Percentiles rank a stretch among this genome's conserved stretches.
These are phyloP conservation scores for Paraconiothyrium sp. DNA, from an alignment of 2,329 filamentous ascomycete genomes.

Conservation along the genomic window DNA sequence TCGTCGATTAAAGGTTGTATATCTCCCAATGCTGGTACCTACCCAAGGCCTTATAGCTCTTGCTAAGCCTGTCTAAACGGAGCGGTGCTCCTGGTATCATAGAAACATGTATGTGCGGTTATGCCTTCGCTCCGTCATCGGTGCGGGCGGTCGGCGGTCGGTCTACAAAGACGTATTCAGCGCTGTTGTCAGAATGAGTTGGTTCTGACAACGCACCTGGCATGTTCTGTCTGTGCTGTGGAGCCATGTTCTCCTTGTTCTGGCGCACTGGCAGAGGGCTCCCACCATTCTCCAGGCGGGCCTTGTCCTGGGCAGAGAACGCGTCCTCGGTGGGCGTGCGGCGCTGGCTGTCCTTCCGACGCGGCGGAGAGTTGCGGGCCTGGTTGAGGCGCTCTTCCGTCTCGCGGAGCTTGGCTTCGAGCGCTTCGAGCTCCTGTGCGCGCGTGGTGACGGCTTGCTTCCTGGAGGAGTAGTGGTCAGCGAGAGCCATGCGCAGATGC, in stretches of 20 bases:
- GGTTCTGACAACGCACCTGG: constrained; percentile 46
- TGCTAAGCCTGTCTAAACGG: neutral
- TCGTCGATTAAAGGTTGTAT: constrained; percentile 20
- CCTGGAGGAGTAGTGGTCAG: constrained; percentile 57
- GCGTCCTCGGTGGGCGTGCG: constrained; percentile 34
- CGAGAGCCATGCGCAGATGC: constrained; percentile 20
- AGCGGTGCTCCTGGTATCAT: constrained; percentile 14
- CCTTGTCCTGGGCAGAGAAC: constrained; percentile 40
- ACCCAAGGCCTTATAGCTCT: constrained; percentile 7
- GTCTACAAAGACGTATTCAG: constrained; percentile 51
- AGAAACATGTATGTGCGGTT: neutral
- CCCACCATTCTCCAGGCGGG: constrained; percentile 29
- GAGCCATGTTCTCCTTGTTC: constrained; percentile 20
- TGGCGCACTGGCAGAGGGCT: constrained; percentile 33
- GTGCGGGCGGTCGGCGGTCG: constrained; percentile 36
- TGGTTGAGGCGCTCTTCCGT: constrained; percentile 78
- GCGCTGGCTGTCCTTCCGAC: constrained; percentile 42
- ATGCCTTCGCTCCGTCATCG: constrained; percentile 21
- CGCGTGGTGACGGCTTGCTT: constrained; percentile 81
- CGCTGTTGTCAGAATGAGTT: constrained; percentile 42
- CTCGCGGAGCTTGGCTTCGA: constrained; percentile 84
- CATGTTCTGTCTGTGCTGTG: constrained; percentile 28
- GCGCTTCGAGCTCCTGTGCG: constrained; percentile 81
- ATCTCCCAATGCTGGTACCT: constrained; percentile 9
- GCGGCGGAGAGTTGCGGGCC: constrained; percentile 44